Conservation (phyloP, 1,284 basidiomycete genomes). For the Rhodotorula sp. region DNA sequence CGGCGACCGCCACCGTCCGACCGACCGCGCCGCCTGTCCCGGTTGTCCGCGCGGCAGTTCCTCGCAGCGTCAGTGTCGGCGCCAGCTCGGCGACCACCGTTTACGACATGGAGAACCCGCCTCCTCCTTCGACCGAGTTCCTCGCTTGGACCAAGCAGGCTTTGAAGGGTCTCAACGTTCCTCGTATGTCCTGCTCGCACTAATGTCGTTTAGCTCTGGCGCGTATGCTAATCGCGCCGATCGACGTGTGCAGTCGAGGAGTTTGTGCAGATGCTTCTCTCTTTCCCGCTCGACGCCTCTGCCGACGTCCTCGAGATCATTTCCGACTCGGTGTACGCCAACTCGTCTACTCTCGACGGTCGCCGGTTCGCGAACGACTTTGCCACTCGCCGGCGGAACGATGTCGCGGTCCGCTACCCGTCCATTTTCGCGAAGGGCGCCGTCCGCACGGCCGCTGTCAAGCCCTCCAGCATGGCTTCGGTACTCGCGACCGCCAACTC, state of each 20-base stretch:
- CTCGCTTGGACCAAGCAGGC: slow-evolving; percentile 87
- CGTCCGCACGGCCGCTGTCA: slow-evolving; percentile 5
- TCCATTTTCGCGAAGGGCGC: slow-evolving; percentile 26
- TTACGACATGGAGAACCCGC: slow-evolving; percentile 50
- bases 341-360: slow-evolving; percentile 90
- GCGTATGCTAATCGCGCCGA: slow-evolving; percentile 46
- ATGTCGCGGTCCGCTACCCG: slow-evolving; percentile 39
- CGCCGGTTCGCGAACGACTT: slow-evolving; percentile 64
- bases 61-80: slow-evolving; percentile 21
- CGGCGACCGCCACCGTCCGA: slow-evolving; percentile 20
- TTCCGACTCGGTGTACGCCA: slow-evolving; percentile 80
- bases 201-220: background rate
- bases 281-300: slow-evolving; percentile 86
- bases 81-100: slow-evolving; percentile 38
- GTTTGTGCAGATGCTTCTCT: slow-evolving; percentile 75
- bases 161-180: slow-evolving; percentile 67
- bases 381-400: slow-evolving; percentile 40
- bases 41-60: slow-evolving; percentile 48
- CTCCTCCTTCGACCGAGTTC: slow-evolving; percentile 69
- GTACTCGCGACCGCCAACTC: slow-evolving; percentile 32
- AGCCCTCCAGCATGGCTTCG: slow-evolving; percentile 37
- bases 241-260: slow-evolving; percentile 65
- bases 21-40: slow-evolving; percentile 35
- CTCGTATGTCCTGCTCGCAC: slow-evolving; percentile 25
- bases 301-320: slow-evolving; percentile 76